Conservation (phyloP, 2,329 filamentous ascomycete genomes). For the Xylariales sp. region DNA sequence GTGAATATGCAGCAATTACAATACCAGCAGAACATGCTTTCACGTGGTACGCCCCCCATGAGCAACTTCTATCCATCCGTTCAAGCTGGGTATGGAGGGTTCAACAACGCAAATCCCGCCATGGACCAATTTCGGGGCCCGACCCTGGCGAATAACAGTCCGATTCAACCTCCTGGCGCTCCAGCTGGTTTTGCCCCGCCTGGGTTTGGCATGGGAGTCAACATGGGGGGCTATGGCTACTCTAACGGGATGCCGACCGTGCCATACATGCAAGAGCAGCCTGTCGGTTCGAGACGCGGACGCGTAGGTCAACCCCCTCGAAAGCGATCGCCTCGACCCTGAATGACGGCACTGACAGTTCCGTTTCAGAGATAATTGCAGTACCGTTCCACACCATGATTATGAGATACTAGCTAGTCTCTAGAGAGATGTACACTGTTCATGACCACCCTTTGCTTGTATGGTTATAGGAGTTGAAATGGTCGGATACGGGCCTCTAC, state of each 20-base stretch:
- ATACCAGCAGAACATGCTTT: constrained; percentile 69
- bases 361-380: constrained; percentile 47
- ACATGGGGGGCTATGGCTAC: constrained; percentile 54
- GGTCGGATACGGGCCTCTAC: constrained; percentile 40
- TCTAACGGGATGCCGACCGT: constrained; percentile 61
- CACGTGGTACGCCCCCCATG: constrained; percentile 64
- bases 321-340: constrained; percentile 50
- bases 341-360: constrained; percentile 45
- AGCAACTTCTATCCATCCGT: constrained; percentile 68
- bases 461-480: constrained; percentile 44
- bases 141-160: constrained; percentile 62
- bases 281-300: constrained; percentile 67
- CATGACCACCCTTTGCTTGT: constrained; percentile 34
- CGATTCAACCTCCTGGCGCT: constrained; percentile 59
- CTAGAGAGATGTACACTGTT: constrained; percentile 20
- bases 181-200: constrained; percentile 50
- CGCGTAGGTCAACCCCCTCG: constrained; percentile 63
- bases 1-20: constrained; percentile 67
- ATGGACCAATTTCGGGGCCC: constrained; percentile 68
- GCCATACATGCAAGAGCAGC: constrained; percentile 67
- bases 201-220: constrained; percentile 49
- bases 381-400: constrained; percentile 1
- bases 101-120: constrained; percentile 59
- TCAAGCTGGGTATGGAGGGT: constrained; percentile 67
- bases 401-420: background rate